A percentile compares a stretch with the other conserved stretches of the same genome.
Conservation (phyloP, 2,329 filamentous ascomycete species). For the Lasiodiplodia hormozganensis region DNA sequence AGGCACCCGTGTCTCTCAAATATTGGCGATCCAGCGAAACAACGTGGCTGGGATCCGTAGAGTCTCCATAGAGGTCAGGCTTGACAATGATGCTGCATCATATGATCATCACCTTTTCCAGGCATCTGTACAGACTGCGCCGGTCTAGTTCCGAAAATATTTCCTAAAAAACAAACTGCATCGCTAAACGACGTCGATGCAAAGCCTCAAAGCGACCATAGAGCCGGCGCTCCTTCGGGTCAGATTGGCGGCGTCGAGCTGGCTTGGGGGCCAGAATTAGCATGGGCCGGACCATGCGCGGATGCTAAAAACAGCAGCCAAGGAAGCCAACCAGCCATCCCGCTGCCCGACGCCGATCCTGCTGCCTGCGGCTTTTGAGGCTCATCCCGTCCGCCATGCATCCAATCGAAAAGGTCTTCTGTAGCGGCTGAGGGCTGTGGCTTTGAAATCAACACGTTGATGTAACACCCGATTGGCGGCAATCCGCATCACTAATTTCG, state of each 20-base stretch:
- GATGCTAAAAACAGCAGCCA: not conserved
- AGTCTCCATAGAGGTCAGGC: not conserved
- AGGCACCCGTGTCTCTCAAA: too few species aligned
- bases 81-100: not conserved
- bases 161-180: not conserved
- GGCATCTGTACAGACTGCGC: not conserved
- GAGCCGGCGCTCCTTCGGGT: not conserved
- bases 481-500: not conserved
- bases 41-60: too few species aligned
- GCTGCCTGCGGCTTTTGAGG: not conserved
- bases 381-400: not conserved
- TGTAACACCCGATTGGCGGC: not conserved
- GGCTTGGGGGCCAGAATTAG: not conserved
- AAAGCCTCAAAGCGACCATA: not conserved
- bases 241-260: not conserved
- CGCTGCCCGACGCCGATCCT: not conserved
- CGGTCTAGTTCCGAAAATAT: not conserved
- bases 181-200: not conserved
- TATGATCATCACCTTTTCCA: not conserved
- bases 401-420: not conserved
- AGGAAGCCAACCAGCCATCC: not conserved
- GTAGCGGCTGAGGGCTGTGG: not conserved
- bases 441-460: not conserved
- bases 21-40: too few species aligned
- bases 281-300: not conserved